These are phyloP conservation scores for Pythium periplocum DNA, from an alignment of 352 stramenopile genomes.

Conservation along the genomic window DNA sequence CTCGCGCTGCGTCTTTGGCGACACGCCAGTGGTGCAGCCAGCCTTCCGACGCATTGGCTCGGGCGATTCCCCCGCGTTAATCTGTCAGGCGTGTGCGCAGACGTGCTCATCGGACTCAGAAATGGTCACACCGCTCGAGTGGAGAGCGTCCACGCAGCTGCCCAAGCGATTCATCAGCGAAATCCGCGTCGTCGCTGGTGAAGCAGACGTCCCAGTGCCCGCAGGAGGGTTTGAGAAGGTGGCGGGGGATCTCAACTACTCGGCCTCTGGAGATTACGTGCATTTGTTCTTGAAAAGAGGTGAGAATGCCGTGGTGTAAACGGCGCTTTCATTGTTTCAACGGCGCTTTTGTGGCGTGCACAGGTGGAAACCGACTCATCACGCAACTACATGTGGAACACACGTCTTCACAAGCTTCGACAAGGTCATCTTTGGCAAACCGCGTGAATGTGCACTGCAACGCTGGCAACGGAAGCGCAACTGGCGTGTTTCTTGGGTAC, in stretches of 20 bases:
- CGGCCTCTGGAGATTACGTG: slow-evolving; percentile 53
- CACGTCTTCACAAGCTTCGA: neutral
- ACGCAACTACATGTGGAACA: slow-evolving; percentile 6
- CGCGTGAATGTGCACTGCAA: slow-evolving; percentile 26
- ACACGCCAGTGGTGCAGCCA: slow-evolving; percentile 38
- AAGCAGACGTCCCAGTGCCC: slow-evolving; percentile 41
- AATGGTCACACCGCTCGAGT: slow-evolving; percentile 40
- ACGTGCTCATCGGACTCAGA: slow-evolving; percentile 34
- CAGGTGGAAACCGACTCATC: neutral
- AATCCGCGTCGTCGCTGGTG: slow-evolving; percentile 46
- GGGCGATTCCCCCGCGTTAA: slow-evolving; percentile 14
- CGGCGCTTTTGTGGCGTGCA: too few species aligned
- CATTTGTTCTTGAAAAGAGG: slow-evolving; percentile 70
- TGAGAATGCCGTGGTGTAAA: neutral
- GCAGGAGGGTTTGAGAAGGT: slow-evolving; percentile 45
- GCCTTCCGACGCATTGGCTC: slow-evolving; percentile 28
- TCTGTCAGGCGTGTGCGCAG: slow-evolving; percentile 57
- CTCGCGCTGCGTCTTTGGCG: slow-evolving; percentile 52
- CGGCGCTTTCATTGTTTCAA: too few species aligned
- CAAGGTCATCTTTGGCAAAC: neutral
- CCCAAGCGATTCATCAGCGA: slow-evolving; percentile 59
- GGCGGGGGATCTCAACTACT: slow-evolving; percentile 53
- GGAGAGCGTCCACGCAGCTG: slow-evolving; percentile 23
- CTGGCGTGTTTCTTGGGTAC: slow-evolving; percentile 28
- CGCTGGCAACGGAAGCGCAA: slow-evolving; percentile 19